Percentiles rank a stretch among this genome's conserved stretches.
phyloP scores from a whole-genome alignment of 306 rosid genomes.

The Dicorynia guianensis region DNA sequence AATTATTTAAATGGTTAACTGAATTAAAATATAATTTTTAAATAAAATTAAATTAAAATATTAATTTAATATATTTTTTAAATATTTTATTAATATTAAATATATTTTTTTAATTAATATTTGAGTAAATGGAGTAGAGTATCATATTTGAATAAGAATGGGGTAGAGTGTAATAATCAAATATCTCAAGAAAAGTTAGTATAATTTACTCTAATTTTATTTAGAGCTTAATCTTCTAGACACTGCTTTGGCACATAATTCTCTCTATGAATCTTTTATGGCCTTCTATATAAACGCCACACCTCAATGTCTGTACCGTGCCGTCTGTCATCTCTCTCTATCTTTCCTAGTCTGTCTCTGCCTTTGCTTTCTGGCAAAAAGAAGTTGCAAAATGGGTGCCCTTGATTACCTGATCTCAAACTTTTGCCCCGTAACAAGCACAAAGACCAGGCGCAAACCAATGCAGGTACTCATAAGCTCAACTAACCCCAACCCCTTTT shows the following conservation, averaged over 20 bases:
- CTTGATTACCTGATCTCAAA: conserved; percentile 73
- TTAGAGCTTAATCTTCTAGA: conserved; percentile 34
- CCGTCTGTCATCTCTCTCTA: conserved; percentile 34
- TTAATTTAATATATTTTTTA: too few relatives aligned
- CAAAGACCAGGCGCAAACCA: conserved; percentile 72
- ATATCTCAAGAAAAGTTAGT: too few relatives aligned
- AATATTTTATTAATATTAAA: too few relatives aligned
- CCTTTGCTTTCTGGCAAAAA: conserved; percentile 35
- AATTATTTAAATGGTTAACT: too few relatives aligned
- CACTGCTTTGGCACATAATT: conserved; percentile 32
- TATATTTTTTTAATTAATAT: too few relatives aligned
- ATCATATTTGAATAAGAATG: too few relatives aligned
- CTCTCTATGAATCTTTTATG: conserved; percentile 28
- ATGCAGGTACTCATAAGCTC: conserved; percentile 73
- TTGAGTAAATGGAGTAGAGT: too few relatives aligned
- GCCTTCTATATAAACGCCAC: conserved; percentile 49
- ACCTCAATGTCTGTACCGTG: conserved; percentile 16
- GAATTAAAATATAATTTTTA: too few relatives aligned
- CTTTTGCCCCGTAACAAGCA: conserved; percentile 65
- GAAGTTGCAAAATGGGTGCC: conserved; percentile 69
- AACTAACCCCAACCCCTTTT: neutral
- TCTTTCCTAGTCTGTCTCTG: conserved; percentile 29
- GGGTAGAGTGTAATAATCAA: too few relatives aligned
- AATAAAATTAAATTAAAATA: too few relatives aligned
- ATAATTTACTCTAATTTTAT: too few relatives aligned